Evolutionary conservation across 768 basidiomycete genomes (phyloP), one percentile per base, ranked within the genome.

Genomic region (Hypholoma sublateritium): DNA sequence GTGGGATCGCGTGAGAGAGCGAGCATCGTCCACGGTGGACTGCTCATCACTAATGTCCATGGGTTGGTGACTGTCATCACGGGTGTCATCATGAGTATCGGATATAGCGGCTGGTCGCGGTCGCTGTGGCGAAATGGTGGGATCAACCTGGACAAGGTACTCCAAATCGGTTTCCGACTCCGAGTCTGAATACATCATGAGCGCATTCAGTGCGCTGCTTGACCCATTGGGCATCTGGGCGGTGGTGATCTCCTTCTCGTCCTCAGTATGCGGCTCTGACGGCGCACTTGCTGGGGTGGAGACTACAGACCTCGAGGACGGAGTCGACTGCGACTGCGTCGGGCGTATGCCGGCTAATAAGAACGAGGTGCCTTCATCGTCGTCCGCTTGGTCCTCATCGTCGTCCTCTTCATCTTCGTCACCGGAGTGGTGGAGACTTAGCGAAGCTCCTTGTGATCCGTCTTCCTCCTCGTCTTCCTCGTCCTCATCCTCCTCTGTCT

Each of bases 401-500:
- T 19, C 42, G 12, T 50, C 51, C 13, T 51, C 53, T 19, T 37
- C 36, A 7, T 50, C 51, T 21, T 32, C 44, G 14, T 25, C 43
- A 22, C 22, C 53, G 22, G 53, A 55, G 19, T 16, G 53, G 6
- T 32, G 28, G 9, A 32, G 28, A 32, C 28, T 32, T 1, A 6
- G 5, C 9, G 28, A 32, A 32, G 28, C 28, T 32, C 28, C 28
- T 32, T 32, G 28, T 6, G 28, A 32, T 32, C 28, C 28, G 5
- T 3, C 28, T 21, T 59, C 62, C 9, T 62, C 62, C 16, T 73
- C 73, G 7, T 69, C 67, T 21, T 60, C 72, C n/a, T 71, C 76
- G 22, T 74, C 73, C 3, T 66, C 69, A 4, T 70, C 73, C 12
- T 65, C 72, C 11, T 70, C 74, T 19, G 62, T 59, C 6, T 59